A percentile compares a stretch with the other conserved stretches of the same genome.
These are phyloP conservation scores for Bipolaris cookei DNA, from an alignment of 2,329 filamentous ascomycete species.

Conservation along the genomic window DNA sequence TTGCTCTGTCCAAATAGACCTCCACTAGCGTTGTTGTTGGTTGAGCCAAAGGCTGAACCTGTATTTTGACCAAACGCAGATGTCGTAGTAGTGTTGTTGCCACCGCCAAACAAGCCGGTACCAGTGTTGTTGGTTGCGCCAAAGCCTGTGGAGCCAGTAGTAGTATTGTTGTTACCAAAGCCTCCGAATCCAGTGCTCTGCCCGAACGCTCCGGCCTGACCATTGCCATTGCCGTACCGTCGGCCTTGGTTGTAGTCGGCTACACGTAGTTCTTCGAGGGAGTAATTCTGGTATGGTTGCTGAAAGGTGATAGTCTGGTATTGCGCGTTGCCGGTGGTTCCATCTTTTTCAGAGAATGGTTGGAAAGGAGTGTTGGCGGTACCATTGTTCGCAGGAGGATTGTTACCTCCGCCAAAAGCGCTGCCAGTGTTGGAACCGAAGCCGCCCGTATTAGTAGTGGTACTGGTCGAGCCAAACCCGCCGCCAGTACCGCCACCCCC, in stretches of 20 bases:
- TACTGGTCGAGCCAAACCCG: conserved; percentile 35
- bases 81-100: conserved; percentile 44
- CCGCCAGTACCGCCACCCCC: conserved; percentile 38
- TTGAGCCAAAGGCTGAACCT: conserved; percentile 36
- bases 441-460: conserved; percentile 25
- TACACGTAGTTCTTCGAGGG: conserved; percentile 70
- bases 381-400: conserved; percentile 57
- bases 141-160: conserved; percentile 53
- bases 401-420: conserved; percentile 38
- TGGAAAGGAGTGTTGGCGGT: conserved; percentile 71
- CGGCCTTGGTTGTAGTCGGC: conserved; percentile 89
- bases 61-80: conserved; percentile 46
- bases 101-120: conserved; percentile 54
- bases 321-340: conserved; percentile 58
- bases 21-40: conserved; percentile 38
- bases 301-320: conserved; percentile 84
- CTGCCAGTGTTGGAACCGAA: conserved; percentile 36
- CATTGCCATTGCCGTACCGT: conserved; percentile 80
- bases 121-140: conserved; percentile 53
- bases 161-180: conserved; percentile 51
- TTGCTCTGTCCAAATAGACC: conserved; percentile 47
- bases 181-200: conserved; percentile 64
- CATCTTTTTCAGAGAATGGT: conserved; percentile 75
- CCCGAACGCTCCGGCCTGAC: conserved; percentile 83
- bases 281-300: conserved; percentile 85